phyloP scores from a whole-genome alignment of 164 flowering plant species.

The Pachysandra terminalis region DNA sequence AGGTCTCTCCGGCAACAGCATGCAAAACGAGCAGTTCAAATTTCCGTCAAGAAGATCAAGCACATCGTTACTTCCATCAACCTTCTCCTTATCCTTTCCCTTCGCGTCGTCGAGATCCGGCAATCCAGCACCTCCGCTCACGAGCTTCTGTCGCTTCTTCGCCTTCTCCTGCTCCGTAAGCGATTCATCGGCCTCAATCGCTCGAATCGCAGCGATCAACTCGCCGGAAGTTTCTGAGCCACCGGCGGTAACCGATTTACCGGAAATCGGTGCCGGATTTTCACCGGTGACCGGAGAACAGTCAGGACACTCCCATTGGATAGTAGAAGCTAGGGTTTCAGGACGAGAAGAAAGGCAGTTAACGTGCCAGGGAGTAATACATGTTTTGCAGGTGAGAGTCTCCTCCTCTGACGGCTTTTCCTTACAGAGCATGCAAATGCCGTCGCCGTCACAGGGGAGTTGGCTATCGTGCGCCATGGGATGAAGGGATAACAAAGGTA shows the following conservation, averaged over 20 bases:
- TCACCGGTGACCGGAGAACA: slow-evolving; percentile 35
- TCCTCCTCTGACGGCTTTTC: slow-evolving; percentile 42
- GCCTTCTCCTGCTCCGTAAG: slow-evolving; percentile 77
- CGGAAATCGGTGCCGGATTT: background rate
- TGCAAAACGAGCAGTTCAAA: slow-evolving; percentile 65
- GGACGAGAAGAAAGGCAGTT: slow-evolving; percentile 50
- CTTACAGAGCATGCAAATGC: slow-evolving; percentile 69
- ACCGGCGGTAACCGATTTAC: background rate
- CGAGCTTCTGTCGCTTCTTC: slow-evolving; percentile 57
- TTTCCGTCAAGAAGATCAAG: slow-evolving; percentile 38
- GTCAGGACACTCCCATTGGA: slow-evolving; percentile 84
- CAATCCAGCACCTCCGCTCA: slow-evolving; percentile 33
- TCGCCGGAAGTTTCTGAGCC: slow-evolving; percentile 20
- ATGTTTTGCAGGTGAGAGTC: slow-evolving; percentile 55
- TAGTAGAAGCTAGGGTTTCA: slow-evolving; percentile 29
- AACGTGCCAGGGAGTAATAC: slow-evolving; percentile 83
- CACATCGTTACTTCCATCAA: slow-evolving; percentile 22
- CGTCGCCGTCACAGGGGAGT: slow-evolving; percentile 81
- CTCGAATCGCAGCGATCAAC: slow-evolving; percentile 56
- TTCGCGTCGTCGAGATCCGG: slow-evolving; percentile 8
- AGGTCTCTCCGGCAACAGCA: slow-evolving; percentile 75
- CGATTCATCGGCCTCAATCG: slow-evolving; percentile 56
- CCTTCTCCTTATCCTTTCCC: slow-evolving; percentile 9
- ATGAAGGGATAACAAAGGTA: background rate
- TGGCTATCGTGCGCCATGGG: slow-evolving; percentile 42